Conservation (phyloP, 352 stramenopile species). For the Aphanomyces invadans region DNA sequence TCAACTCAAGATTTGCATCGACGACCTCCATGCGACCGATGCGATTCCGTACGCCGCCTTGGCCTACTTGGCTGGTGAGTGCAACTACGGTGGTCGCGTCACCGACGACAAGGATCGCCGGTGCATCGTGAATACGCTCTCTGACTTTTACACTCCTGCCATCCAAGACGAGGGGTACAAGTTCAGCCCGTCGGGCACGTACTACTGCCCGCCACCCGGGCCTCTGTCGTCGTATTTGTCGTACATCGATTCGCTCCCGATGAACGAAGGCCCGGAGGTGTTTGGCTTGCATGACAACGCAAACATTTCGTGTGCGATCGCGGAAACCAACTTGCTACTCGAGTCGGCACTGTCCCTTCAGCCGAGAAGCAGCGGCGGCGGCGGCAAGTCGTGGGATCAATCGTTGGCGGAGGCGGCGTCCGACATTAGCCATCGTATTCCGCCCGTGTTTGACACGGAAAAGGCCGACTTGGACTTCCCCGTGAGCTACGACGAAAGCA, state of each 20-base stretch:
- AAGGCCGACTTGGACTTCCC: slow-evolving; percentile 80
- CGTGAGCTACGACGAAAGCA: slow-evolving; percentile 74
- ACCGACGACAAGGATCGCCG: slow-evolving; percentile 92
- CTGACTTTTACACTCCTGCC: slow-evolving; percentile 72
- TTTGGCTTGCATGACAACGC: slow-evolving; percentile 83
- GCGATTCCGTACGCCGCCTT: slow-evolving; percentile 87
- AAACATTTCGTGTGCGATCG: slow-evolving; percentile 84
- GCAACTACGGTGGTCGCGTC: slow-evolving; percentile 93
- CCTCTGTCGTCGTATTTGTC: slow-evolving; percentile 50
- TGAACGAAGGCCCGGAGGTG: slow-evolving; percentile 80
- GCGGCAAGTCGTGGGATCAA: slow-evolving; percentile 86
- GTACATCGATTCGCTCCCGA: slow-evolving; percentile 76
- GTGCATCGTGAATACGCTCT: slow-evolving; percentile 78
- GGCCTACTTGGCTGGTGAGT: slow-evolving; percentile 88
- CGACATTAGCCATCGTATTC: slow-evolving; percentile 79
- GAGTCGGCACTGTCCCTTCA: slow-evolving; percentile 87
- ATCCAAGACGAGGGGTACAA: slow-evolving; percentile 69
- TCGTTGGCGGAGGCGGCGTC: slow-evolving; percentile 74
- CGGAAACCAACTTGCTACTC: slow-evolving; percentile 77
- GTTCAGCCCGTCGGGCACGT: slow-evolving; percentile 78
- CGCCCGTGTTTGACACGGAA: slow-evolving; percentile 84
- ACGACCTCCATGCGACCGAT: slow-evolving; percentile 53
- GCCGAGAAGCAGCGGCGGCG: slow-evolving; percentile 63
- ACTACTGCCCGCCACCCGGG: slow-evolving; percentile 54
- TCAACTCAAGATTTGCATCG: slow-evolving; percentile 76